Conservation (phyloP, 768 basidiomycete genomes). For the Suillus fuscotomentosus region DNA sequence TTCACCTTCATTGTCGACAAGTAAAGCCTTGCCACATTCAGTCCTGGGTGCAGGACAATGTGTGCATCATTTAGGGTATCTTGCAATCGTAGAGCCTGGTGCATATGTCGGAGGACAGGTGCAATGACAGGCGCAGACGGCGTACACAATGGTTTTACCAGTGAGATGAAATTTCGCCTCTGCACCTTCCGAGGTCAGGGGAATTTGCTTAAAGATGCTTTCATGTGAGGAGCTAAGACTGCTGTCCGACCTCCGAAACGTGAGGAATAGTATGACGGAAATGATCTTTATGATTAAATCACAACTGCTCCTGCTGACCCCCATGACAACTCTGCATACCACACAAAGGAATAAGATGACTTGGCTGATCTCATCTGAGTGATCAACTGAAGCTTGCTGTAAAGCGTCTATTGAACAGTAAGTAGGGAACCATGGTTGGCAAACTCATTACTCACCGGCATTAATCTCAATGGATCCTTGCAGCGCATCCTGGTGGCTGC, state of each 20-base stretch:
- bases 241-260: not conserved
- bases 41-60: not conserved
- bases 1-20: not conserved
- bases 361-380: not conserved
- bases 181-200: too few species aligned
- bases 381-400: not conserved
- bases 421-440: not conserved
- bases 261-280: not conserved
- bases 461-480: not conserved
- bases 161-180: too few species aligned
- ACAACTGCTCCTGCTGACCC: conserved; percentile 8
- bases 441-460: not conserved
- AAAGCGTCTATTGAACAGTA: not conserved
- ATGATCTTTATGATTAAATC: conserved; percentile 15
- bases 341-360: not conserved
- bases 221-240: too few species aligned
- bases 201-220: too few species aligned
- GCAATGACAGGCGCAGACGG: conserved; percentile 5
- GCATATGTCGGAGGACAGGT: not conserved
- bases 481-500: not conserved
- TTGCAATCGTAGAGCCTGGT: not conserved
- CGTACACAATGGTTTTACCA: not conserved
- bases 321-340: conserved; percentile 12
- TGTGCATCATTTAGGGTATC: not conserved
- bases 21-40: not conserved